A percentile compares a stretch with the other conserved stretches of the same genome.
These are phyloP conservation scores for Eucalyptus pauciflora DNA, from an alignment of 345 rosid genomes.

Conservation along the genomic window DNA sequence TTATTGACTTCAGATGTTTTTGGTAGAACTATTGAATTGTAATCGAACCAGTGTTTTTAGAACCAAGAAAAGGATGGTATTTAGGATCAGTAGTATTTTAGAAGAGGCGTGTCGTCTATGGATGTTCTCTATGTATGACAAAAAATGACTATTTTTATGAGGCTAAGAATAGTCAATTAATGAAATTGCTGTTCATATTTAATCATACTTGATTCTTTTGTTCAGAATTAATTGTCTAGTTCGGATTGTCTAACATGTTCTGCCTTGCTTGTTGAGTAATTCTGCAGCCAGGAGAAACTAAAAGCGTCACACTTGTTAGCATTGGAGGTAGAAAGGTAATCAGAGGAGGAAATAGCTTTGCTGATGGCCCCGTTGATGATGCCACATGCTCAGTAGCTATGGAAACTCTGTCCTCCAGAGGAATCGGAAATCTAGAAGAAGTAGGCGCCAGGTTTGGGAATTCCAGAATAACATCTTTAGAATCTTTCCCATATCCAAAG, in stretches of 20 bases:
- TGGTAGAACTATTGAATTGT: not conserved
- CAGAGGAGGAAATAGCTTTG: conserved; percentile 80
- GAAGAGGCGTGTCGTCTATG: not conserved
- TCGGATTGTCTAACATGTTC: not conserved
- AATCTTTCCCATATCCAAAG: not conserved
- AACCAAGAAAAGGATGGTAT: not conserved
- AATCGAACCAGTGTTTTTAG: not conserved
- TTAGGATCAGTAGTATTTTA: not conserved
- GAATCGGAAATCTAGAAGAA: conserved; percentile 50
- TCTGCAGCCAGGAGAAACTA: conserved; percentile 84
- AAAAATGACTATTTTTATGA: not conserved
- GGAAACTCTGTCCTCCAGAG: conserved; percentile 27
- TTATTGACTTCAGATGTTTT: not conserved
- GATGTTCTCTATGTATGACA: not conserved
- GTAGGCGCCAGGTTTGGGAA: conserved; percentile 48
- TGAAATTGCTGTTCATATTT: not conserved
- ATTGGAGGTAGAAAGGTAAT: conserved; percentile 70
- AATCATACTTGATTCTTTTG: not conserved
- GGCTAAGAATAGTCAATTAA: not conserved
- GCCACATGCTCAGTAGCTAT: conserved; percentile 22
- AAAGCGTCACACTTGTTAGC: conserved; percentile 68
- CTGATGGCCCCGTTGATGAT: conserved; percentile 46
- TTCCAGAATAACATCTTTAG: conserved; percentile 2
- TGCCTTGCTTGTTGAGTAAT: not conserved
- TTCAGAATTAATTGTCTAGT: not conserved